Base-by-base conservation (phyloP, 2,329 filamentous ascomycete species). In the Epichloe bromicola region DNA sequence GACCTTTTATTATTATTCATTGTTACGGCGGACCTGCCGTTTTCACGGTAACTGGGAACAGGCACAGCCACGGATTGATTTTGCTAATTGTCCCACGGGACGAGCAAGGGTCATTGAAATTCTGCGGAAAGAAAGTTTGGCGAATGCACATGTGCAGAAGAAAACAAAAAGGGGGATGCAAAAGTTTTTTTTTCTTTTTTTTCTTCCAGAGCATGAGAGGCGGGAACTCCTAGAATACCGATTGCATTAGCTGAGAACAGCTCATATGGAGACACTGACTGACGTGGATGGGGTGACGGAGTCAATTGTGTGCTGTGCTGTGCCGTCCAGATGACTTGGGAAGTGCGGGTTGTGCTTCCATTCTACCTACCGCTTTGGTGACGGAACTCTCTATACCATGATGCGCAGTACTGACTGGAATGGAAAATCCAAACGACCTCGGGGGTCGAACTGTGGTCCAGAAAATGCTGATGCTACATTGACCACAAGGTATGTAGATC, bases 221-320 rank as follows among this genome's bases (percentile, higher is more conserved):
- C 42, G 23, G 15, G 42, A n/a, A 45, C 23, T 45, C 33, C 44
- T 20, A 46, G 26, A 36, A 5, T 37, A 46, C 30, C 37, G 33
- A 33, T 46, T 47, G 46, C 23, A 39, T 34, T 23, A 40, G 17
- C 54, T 54, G 36, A 17, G 20, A 39, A 17, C 15, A 48, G 46
- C 36, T 40, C 36, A n/a, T 30, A 48, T 48, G 46, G 14, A 47
- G 38, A 39, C 36, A 17, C 46, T 12, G 15, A 7, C 5, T 14
- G 15, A n/a, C 5, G 14, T 38, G 36, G 12, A 14, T 38, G 36
- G 36, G 36, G 36, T 14, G 36, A n/a, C 30, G 1, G 36, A 38
- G 15, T 14, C 14, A n/a, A 8, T n/a, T 38, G 14, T 8, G 36
- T 38, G 36, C 4, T 37, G 14, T 37, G 14, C 36, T 5, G 23